Base-by-base conservation (phyloP, 441 rosid genomes). In the Isatis lusitanica region DNA sequence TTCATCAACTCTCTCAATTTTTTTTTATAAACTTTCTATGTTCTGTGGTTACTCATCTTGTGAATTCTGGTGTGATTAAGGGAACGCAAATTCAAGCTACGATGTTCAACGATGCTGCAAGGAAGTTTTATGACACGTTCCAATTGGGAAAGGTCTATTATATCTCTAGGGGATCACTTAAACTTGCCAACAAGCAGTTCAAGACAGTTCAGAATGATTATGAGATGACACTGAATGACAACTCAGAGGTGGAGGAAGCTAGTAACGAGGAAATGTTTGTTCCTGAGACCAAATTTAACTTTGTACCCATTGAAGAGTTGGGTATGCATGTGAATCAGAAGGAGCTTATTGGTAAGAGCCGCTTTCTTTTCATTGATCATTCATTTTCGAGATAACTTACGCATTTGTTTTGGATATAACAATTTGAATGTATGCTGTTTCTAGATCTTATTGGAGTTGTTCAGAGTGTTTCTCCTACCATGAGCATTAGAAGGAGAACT, bases 81-180 rank as follows among this genome's bases (percentile, higher is more conserved):
- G 98, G 99, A 62, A 92, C 97, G 4, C 94, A 94, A 73, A 94
- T 94, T 70, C 97, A 89, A 83, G 98, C 98, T 5, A 89, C 99
- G 0, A 94, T 94, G 99, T 94, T 94, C 60, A 94, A 94, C 56
- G 98, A 87, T 53, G 98, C 98, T 70, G 98, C 98, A 10, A 82
- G 56, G 80, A 94, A 89, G 74, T 94, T 92, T 70, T 89, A 38
- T 73, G 97, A 89, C 3, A 89, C 58, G 80, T 90, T 94, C 68
- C 87, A 89, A 35, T 7, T 92, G 71, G 99, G 99, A 52, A 94
- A 90, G 74, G 96, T 92, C 24, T 90, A 89, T 76, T 94, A 82
- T 77, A 87, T 92, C 39, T 92, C 97, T 0, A 90, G 75, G 66
- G 98, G 96, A 59, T 80, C 86, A n/a, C 93, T 94, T 6, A 89